Evolutionary conservation across 83 land plant genomes (phyloP).

Genomic region (Thuja plicata): DNA sequence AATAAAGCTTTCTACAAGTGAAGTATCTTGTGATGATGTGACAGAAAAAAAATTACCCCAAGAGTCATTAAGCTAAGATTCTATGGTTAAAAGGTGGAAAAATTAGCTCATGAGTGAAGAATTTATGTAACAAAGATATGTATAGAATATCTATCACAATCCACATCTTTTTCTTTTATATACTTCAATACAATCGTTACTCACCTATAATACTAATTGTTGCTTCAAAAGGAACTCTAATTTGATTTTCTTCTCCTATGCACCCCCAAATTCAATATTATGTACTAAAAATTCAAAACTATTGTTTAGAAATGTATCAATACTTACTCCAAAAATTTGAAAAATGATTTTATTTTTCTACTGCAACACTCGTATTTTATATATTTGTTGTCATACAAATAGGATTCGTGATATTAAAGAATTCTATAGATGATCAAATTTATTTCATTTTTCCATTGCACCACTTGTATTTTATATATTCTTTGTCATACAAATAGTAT

Average conservation of each 20-base stretch:
- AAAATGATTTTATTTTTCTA: too few species aligned
- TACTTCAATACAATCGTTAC: conserved; percentile 61
- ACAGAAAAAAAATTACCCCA: conserved; percentile 65
- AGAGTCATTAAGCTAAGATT: conserved; percentile 70
- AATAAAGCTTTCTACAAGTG: conserved; percentile 56
- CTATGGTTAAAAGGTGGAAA: conserved; percentile 58
- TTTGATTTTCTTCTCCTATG: conserved; percentile 65
- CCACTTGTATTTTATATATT: conserved; percentile 12
- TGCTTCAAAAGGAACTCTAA: conserved; percentile 71
- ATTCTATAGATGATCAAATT: too few species aligned
- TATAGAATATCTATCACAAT: conserved; percentile 93
- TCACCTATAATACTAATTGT: conserved; percentile 70
- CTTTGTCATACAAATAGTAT: conserved; percentile 33
- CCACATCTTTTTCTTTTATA: conserved; percentile 60
- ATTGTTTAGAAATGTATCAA: too few species aligned
- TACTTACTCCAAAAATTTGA: too few species aligned
- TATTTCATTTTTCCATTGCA: too few species aligned
- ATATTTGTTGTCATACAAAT: too few species aligned
- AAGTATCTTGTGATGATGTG: conserved; percentile 61
- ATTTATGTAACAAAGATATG: conserved; percentile 85
- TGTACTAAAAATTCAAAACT: too few species aligned
- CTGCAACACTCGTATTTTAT: too few species aligned
- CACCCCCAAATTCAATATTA: conserved; percentile 72
- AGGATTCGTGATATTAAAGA: too few species aligned
- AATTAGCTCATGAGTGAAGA: conserved; percentile 62